These are phyloP conservation scores for Tetradesmus obliquus DNA, from an alignment of 139 green algal species.

Conservation along the genomic window DNA sequence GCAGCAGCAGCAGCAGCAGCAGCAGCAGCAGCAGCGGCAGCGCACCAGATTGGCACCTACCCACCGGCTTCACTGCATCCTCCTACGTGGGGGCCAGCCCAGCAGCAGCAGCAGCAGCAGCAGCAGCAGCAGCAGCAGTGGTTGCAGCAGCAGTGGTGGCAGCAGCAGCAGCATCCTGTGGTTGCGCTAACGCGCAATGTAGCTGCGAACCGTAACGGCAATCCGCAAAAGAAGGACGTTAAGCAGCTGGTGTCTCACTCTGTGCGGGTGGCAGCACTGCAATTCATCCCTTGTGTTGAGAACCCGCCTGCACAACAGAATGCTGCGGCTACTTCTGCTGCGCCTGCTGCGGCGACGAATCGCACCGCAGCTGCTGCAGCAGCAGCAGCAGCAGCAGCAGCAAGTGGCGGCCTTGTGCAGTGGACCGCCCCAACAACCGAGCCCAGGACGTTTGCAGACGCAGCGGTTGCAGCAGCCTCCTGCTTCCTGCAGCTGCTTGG, in stretches of 20 bases:
- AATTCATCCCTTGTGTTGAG: background rate
- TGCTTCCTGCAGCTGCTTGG: background rate
- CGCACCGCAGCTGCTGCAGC: background rate
- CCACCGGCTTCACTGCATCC: too few relatives aligned
- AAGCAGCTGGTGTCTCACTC: background rate
- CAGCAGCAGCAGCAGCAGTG: background rate
- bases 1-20: background rate
- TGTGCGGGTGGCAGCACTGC: background rate
- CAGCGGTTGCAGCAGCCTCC: background rate
- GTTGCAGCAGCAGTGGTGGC: background rate
- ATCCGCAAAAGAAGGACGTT: background rate
- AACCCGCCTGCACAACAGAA: background rate
- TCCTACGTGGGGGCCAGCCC: background rate
- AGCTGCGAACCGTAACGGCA: background rate
- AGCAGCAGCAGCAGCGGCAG: background rate
- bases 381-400: background rate
- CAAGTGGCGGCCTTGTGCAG: background rate
- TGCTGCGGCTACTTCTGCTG: background rate
- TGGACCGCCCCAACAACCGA: too few relatives aligned
- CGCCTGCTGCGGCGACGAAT: background rate
- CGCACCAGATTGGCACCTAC: background rate
- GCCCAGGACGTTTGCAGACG: background rate
- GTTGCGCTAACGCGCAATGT: background rate
- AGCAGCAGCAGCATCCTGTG: slow-evolving; percentile 5
- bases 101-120: background rate